A percentile compares a stretch with the other conserved stretches of the same genome.
phyloP scores from a whole-genome alignment of 352 stramenopile species.

The Globisporangium splendens region DNA sequence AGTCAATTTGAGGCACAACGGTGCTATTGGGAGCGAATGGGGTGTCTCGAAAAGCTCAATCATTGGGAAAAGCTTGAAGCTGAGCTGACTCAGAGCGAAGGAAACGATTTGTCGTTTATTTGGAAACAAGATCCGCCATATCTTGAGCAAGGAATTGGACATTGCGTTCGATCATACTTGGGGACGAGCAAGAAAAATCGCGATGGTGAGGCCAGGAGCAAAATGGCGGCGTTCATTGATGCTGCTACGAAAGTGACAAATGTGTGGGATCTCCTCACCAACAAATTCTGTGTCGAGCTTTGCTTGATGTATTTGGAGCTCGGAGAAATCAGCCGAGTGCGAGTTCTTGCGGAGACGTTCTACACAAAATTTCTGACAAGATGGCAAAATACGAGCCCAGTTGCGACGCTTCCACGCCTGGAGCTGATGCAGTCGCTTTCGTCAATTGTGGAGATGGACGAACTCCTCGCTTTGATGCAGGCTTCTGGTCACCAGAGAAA shows the following conservation, averaged over 20 bases:
- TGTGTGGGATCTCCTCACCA: slow-evolving; percentile 36
- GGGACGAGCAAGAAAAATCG: slow-evolving; percentile 22
- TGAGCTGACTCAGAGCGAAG: slow-evolving; percentile 29
- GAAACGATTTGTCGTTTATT: slow-evolving; percentile 26
- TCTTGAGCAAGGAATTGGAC: slow-evolving; percentile 54
- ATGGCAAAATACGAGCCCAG: slow-evolving; percentile 56
- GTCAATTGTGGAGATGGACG: slow-evolving; percentile 61
- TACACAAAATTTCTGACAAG: slow-evolving; percentile 43
- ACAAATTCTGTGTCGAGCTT: slow-evolving; percentile 48
- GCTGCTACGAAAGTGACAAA: slow-evolving; percentile 22
- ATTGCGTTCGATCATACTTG: slow-evolving; percentile 47
- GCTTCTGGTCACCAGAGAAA: slow-evolving; percentile 1
- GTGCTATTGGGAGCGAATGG: slow-evolving; percentile 61
- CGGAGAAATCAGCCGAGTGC: slow-evolving; percentile 40
- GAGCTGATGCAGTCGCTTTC: slow-evolving; percentile 64
- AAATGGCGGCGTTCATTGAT: slow-evolving; percentile 20
- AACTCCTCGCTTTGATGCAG: slow-evolving; percentile 28
- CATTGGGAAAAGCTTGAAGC: slow-evolving; percentile 56
- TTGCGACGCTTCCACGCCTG: slow-evolving; percentile 41
- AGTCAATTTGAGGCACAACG: slow-evolving; percentile 42
- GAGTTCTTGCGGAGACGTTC: slow-evolving; percentile 57
- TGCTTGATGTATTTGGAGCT: slow-evolving; percentile 41
- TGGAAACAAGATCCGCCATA: slow-evolving; percentile 67
- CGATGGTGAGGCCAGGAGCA: slow-evolving; percentile 1
- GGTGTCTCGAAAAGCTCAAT: slow-evolving; percentile 66